Evolutionary conservation across 2,329 filamentous ascomycete species (phyloP), one percentile per base, ranked within the genome.

Genomic region (Paracoccidioides brasiliensis): DNA sequence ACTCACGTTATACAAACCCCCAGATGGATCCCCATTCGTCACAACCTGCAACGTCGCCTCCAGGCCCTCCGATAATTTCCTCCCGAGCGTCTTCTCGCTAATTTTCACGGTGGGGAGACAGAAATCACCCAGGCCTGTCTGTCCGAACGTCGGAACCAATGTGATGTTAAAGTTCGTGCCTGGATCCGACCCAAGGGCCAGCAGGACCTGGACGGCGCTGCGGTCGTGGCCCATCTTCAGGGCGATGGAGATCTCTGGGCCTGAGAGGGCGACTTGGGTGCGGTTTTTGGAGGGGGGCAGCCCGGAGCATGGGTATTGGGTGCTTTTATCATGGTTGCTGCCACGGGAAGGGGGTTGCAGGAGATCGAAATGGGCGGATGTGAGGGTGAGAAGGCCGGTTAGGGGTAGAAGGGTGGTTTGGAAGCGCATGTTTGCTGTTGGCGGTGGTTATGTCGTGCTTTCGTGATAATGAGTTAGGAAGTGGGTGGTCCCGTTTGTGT

Each of bases 41-140:
- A 88, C 77, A 53, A 90, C 80, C 71, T 89, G 86, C 55, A 90
- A 72, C 37, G 80, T 84, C 12, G 78, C 85, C 50, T 79, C 75
- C 60, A 78, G 76, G 44, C 85, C 86, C 41, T 86, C 81, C 30
- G 66, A 67, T 41, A 83, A 69, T 51, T 74, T 74, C 30, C 80
- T 60, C 5, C 72, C 72, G 10, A 70, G 55, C 5, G 60, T 32
- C 3, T 61, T 55, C 48, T 64, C 55, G 38, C 62, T 60, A 5
- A 72, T 69, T 35, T 70, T 66, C 12, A 90, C 71, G 58, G 76
- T 69, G 7, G 81, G 78, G 10, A 89, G 63, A 70, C 86, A 90
- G 64, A 89, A 82, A 49, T 77, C 75, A 49, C 85, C 83, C 15
- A 79, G 69, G 64, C 85, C 69, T 71, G 82, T 64, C 69, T 80